A percentile compares a stretch with the other conserved stretches of the same genome.
These are phyloP conservation scores for Aspergillus indologenus DNA, from an alignment of 495 filamentous ascomycete genomes.

Conservation along the genomic window DNA sequence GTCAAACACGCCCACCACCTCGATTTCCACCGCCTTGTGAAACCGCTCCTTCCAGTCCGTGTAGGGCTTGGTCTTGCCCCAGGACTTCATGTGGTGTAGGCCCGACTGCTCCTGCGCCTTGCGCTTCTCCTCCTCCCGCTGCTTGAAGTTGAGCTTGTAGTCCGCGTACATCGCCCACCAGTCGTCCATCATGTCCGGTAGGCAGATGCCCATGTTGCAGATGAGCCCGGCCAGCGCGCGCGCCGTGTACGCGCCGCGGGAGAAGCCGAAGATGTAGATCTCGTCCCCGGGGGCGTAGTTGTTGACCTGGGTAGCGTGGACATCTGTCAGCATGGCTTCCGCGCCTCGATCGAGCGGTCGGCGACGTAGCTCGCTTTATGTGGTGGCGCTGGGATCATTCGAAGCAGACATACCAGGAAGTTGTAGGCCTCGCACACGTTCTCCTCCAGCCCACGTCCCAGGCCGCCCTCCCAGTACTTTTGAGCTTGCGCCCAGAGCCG, in stretches of 20 bases:
- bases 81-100: too few relatives aligned
- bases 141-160: too few relatives aligned
- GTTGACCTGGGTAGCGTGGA: background rate
- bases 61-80: too few relatives aligned
- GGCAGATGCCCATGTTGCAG: background rate
- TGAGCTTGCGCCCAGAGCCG: background rate
- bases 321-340: too few relatives aligned
- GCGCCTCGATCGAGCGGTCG: too few relatives aligned
- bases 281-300: background rate
- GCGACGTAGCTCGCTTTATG: too few relatives aligned
- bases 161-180: background rate
- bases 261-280: conserved; percentile 2
- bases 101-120: background rate
- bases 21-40: background rate
- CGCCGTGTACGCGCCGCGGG: background rate
- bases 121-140: background rate
- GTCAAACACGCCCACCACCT: conserved; percentile 1
- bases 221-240: background rate
- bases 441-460: background rate
- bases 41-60: background rate
- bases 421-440: conserved; percentile 1
- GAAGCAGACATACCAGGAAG: background rate
- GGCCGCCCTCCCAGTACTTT: background rate
- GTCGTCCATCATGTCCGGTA: conserved; percentile 1
- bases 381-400: too few relatives aligned